Evolutionary conservation across 2,329 filamentous ascomycete genomes (phyloP).

Genomic region (Monosporascus sp.): DNA sequence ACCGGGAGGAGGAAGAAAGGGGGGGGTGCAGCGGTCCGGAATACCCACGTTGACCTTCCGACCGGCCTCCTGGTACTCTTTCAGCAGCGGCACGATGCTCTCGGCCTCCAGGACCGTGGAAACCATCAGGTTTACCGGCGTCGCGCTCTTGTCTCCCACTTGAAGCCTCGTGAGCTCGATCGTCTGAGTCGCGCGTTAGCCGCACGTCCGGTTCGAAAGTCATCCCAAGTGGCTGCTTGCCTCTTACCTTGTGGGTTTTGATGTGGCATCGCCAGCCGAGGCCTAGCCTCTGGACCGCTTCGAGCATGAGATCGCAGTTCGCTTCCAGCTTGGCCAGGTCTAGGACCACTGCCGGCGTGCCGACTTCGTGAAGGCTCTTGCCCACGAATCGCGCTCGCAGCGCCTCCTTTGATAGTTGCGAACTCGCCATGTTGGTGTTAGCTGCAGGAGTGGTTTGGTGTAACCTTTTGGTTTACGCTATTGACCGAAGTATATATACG

Average conservation of each 20-base stretch:
- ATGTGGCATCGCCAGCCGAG: slow-evolving; percentile 72
- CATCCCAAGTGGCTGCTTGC: neutral
- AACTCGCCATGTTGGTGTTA: slow-evolving; percentile 8
- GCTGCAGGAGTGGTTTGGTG: neutral
- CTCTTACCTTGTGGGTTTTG: slow-evolving; percentile 72
- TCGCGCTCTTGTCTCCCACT: slow-evolving; percentile 51
- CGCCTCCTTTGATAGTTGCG: slow-evolving; percentile 27
- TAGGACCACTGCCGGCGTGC: slow-evolving; percentile 62
- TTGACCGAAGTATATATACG: too few species aligned
- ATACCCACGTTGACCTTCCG: slow-evolving; percentile 53
- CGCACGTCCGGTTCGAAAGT: neutral
- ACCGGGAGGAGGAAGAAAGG: neutral
- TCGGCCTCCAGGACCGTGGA: slow-evolving; percentile 75
- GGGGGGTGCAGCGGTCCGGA: neutral
- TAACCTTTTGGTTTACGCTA: neutral
- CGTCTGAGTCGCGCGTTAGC: slow-evolving; percentile 44
- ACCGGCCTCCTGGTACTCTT: slow-evolving; percentile 49
- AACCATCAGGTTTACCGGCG: slow-evolving; percentile 57
- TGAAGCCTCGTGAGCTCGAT: slow-evolving; percentile 61
- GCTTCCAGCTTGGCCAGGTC: slow-evolving; percentile 60
- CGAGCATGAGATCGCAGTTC: slow-evolving; percentile 69
- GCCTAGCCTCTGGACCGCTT: slow-evolving; percentile 51
- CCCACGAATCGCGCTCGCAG: slow-evolving; percentile 48
- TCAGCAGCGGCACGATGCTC: slow-evolving; percentile 54
- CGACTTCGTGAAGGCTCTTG: slow-evolving; percentile 53